Base-by-base conservation (phyloP, 352 stramenopile species). In the Globisporangium polare region DNA sequence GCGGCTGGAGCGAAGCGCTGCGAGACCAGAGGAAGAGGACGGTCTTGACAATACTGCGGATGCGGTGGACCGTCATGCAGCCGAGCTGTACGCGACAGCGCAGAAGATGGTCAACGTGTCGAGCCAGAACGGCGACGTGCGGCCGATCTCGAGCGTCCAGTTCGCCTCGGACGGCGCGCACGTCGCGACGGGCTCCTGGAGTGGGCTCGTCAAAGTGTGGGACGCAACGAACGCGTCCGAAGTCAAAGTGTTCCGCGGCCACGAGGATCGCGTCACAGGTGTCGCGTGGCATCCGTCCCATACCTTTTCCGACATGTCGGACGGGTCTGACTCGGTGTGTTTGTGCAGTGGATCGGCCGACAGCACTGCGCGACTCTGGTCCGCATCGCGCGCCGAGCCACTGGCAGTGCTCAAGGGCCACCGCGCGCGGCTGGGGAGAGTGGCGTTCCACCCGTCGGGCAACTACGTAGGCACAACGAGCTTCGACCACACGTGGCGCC, bases 401-500 rank as follows among this genome's bases (percentile, higher is more conserved):
- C 53, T 86, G 31, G 80, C 78, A 52, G 76, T 86, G 29, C 69
- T 96, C 12, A 72, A 75, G 39, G 88, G 88, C 29, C 88, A 96
- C 58, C 78, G 77, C 22, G 79, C 83, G 9, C 83, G 86, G 29
- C 62, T 96, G 47, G 83, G 84, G 13, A 93, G 90, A 58, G 85
- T 98, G 24, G 94, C 89, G 8, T 99, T 98, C 67, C 97, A 99
- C 76, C 96, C 97, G 4, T 74, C 86, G n/a, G 94, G 96, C 15
- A 67, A 89, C 43, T 94, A 92, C 65, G 75, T 99, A 6, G 96
- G 83, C 26, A 99, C 95, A 8, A 98, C 95, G 10, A 97, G 89
- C 69, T 98, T 98, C 67, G 97, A 99, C 72, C 89, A 98, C 63
- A 98, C 96, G 22, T 99, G 96, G 96, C 79, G 97, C n/a, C 79